phyloP scores from a whole-genome alignment of 768 basidiomycete species.

The Sarcodon aspratus region DNA sequence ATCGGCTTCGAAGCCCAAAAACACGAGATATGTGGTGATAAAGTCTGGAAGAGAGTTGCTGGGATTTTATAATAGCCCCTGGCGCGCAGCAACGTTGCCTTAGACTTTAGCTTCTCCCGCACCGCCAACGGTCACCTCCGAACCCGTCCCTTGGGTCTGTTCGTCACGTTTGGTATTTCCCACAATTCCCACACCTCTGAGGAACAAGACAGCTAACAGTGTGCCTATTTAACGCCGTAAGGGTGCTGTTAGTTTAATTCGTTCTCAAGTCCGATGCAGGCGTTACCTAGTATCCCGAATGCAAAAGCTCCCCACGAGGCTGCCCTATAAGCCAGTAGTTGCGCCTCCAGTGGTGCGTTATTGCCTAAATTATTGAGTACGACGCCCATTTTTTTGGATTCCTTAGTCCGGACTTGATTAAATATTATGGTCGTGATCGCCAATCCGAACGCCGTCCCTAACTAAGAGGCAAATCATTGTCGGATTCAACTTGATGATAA shows the following conservation, averaged over 20 bases:
- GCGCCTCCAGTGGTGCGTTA: slow-evolving; percentile 22
- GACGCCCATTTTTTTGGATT: slow-evolving; percentile 22
- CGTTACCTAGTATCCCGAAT: slow-evolving; percentile 49
- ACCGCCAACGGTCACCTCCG: too few relatives aligned
- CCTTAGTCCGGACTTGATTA: slow-evolving; percentile 32
- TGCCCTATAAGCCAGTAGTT: slow-evolving; percentile 43
- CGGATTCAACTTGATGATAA: not conserved
- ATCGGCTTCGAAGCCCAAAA: too few relatives aligned
- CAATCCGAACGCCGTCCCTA: slow-evolving; percentile 61
- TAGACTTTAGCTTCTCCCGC: too few relatives aligned
- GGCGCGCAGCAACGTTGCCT: too few relatives aligned
- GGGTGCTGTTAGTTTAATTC: not conserved
- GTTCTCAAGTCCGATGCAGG: not conserved
- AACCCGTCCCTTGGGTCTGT: not conserved
- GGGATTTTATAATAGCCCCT: too few relatives aligned
- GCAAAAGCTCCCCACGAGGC: slow-evolving; percentile 58
- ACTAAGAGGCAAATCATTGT: slow-evolving; percentile 12
- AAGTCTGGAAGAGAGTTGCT: too few relatives aligned
- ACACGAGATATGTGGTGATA: too few relatives aligned
- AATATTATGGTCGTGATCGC: slow-evolving; percentile 66
- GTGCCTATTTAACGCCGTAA: not conserved
- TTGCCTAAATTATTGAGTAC: slow-evolving; percentile 13
- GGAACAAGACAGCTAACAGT: not conserved
- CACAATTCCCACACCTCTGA: not conserved
- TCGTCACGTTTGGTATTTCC: not conserved